These are phyloP conservation scores for Endotrypanum monterogeii DNA, from an alignment of 208 protist species.

Conservation along the genomic window DNA sequence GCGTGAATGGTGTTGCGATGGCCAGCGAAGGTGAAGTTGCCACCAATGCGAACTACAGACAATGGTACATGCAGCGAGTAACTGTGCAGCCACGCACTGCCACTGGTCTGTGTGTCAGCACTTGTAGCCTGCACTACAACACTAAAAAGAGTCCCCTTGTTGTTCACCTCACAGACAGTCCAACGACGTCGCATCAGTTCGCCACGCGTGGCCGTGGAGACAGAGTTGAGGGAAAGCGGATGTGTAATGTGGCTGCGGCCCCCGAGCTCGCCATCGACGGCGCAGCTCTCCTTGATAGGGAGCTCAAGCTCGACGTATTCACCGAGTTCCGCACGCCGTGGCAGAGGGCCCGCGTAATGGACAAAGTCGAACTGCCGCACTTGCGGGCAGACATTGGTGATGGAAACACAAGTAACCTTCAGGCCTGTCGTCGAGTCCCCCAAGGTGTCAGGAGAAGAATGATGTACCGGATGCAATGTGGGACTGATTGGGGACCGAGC, in stretches of 20 bases:
- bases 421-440: constrained; percentile 7
- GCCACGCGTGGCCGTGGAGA: background rate
- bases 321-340: constrained; percentile 44
- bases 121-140: constrained; percentile 60
- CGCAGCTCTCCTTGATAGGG: constrained; percentile 32
- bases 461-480: background rate
- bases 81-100: constrained; percentile 68
- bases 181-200: constrained; percentile 52
- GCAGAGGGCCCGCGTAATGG: constrained; percentile 25
- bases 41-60: constrained; percentile 46
- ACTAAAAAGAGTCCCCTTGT: constrained; percentile 48
- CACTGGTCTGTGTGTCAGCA: constrained; percentile 32
- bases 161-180: constrained; percentile 62
- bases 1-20: constrained; percentile 47
- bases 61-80: constrained; percentile 55
- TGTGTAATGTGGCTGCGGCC: background rate
- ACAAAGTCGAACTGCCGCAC: constrained; percentile 64
- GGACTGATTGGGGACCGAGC: constrained; percentile 18
- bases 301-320: constrained; percentile 74
- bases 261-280: background rate
- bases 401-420: constrained; percentile 34
- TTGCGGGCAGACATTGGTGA: constrained; percentile 45
- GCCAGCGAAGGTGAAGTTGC: constrained; percentile 69
- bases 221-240: background rate
- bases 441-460: background rate